These are phyloP conservation scores for Asterionellopsis glacialis DNA, from an alignment of 108 stramenopile genomes.

Conservation along the genomic window DNA sequence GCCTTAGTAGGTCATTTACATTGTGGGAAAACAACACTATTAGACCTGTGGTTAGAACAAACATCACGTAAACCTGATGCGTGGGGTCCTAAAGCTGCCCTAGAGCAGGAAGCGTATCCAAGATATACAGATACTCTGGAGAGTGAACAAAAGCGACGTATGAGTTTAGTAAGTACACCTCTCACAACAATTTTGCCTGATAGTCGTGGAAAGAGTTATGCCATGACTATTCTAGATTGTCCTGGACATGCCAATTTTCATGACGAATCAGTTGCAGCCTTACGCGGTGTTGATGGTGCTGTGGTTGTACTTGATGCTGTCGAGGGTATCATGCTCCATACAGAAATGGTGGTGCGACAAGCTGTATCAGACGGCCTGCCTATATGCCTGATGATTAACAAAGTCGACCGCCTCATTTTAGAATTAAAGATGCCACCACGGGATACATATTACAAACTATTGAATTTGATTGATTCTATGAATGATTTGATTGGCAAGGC, in stretches of 20 bases:
- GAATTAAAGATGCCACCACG: conserved; percentile 94
- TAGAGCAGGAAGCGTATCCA: conserved; percentile 31
- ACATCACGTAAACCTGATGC: conserved; percentile 28
- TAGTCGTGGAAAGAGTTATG: conserved; percentile 84
- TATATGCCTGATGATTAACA: conserved; percentile 82
- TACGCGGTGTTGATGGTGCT: conserved; percentile 84
- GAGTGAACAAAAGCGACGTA: conserved; percentile 91
- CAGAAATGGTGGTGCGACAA: conserved; percentile 82
- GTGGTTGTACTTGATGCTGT: conserved; percentile 93
- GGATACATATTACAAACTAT: conserved; percentile 94
- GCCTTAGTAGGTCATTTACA: conserved; percentile 95
- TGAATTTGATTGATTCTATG: conserved; percentile 83
- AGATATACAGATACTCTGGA: conserved; percentile 84
- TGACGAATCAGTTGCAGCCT: conserved; percentile 90
- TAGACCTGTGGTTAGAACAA: conserved; percentile 81
- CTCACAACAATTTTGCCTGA: conserved; percentile 79
- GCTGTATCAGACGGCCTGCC: conserved; percentile 79
- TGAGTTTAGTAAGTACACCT: conserved; percentile 90
- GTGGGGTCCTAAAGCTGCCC: conserved; percentile 25
- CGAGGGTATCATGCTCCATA: conserved; percentile 95
- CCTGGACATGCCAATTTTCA: conserved; percentile 96
- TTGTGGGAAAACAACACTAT: conserved; percentile 90
- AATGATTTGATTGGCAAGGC: conserved; percentile 66
- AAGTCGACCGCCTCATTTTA: conserved; percentile 94
- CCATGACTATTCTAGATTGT: conserved; percentile 88